Percentiles rank a stretch among this genome's conserved stretches.
Conservation (phyloP, 2,329 filamentous ascomycete species). For the Epichloe hybrida region DNA sequence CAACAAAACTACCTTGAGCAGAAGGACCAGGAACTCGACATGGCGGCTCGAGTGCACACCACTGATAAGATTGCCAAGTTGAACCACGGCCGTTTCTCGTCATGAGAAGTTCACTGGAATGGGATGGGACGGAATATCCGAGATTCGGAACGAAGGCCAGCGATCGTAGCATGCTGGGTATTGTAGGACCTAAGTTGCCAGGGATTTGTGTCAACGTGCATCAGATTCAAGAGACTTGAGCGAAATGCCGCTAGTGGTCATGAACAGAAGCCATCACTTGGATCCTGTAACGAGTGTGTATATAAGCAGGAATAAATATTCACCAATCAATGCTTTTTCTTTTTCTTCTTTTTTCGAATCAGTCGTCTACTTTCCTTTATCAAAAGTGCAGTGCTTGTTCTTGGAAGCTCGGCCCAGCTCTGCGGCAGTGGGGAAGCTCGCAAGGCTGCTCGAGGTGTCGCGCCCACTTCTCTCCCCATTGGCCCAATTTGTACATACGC, state of each 20-base stretch:
- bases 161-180: neutral
- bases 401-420: no score
- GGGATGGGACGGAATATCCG: neutral
- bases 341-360: no score
- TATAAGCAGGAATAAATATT: constrained; percentile 6
- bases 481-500: neutral
- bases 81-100: constrained; percentile 21
- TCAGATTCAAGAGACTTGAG: neutral
- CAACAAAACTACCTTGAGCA: constrained; percentile 62
- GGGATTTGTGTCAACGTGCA: neutral
- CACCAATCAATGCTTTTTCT: no score
- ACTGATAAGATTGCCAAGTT: constrained; percentile 26
- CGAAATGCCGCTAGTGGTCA: neutral
- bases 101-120: constrained; percentile 9
- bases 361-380: no score
- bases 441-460: neutral
- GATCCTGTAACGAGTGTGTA: constrained; percentile 20
- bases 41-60: constrained; percentile 25
- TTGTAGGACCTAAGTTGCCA: neutral
- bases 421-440: neutral
- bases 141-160: neutral
- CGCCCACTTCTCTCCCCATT: constrained; percentile 1
- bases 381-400: no score
- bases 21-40: constrained; percentile 27
- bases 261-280: constrained; percentile 8